Conservation (phyloP, 352 stramenopile species). For the Pythium brachiatum region DNA sequence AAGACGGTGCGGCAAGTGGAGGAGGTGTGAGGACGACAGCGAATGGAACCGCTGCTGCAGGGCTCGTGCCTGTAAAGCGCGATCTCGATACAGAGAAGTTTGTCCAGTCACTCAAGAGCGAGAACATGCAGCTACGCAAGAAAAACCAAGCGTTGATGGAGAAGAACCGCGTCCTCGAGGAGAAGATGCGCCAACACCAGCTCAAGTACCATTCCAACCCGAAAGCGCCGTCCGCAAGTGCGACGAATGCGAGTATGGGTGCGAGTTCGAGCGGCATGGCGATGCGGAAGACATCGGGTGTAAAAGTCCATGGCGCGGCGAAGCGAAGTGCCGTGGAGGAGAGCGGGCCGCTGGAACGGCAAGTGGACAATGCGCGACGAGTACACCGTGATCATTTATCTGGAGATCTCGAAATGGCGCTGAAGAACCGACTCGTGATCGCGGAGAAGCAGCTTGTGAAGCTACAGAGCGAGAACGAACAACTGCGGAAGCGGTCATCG, state of each 20-base stretch:
- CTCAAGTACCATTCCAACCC: constrained; percentile 27
- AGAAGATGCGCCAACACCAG: constrained; percentile 42
- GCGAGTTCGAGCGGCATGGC: not conserved
- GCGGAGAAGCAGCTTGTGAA: constrained; percentile 72
- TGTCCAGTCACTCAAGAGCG: constrained; percentile 69
- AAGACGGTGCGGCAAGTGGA: constrained; percentile 36
- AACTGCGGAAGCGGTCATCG: constrained; percentile 28
- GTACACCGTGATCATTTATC: constrained; percentile 51
- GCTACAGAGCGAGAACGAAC: constrained; percentile 68
- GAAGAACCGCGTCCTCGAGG: constrained; percentile 65
- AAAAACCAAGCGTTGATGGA: constrained; percentile 71
- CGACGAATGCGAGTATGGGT: constrained; percentile 19
- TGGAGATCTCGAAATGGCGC: constrained; percentile 55
- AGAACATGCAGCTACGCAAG: constrained; percentile 70
- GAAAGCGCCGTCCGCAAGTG: constrained; percentile 16
- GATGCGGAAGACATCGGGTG: constrained; percentile 1
- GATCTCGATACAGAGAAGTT: constrained; percentile 83
- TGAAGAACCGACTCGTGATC: constrained; percentile 69
- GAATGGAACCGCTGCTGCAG: not conserved
- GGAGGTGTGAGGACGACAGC: not conserved
- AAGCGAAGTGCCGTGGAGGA: not conserved
- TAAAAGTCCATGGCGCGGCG: constrained; percentile 14
- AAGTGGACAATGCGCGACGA: constrained; percentile 46
- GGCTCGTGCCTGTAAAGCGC: constrained; percentile 33
- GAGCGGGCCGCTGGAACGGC: constrained; percentile 33